Base-by-base conservation (phyloP, 1,284 basidiomycete genomes). In the Trichosporon coremiiforme region DNA sequence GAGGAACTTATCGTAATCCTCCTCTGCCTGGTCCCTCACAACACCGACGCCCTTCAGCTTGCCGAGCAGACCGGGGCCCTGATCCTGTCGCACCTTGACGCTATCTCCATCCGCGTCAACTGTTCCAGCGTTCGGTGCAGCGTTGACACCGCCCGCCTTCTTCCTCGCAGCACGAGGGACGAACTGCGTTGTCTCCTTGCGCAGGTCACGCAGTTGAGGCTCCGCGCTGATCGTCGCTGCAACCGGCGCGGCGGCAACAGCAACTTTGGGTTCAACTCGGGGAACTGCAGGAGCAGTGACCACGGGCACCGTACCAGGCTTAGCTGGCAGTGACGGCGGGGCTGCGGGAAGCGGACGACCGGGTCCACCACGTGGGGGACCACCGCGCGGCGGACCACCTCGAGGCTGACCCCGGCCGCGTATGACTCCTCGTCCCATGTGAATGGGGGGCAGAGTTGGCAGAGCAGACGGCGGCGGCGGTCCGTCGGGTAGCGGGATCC, bases 131-230 rank as follows among this genome's bases (percentile, higher is more conserved):
- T 76, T 77, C 5, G 83, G 81, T 0, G 82, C 77, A 13, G 82
- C 79, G 57, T 81, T 80, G 67, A 83, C 75, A 7, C 50, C 57
- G 4, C 70, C 70, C 4, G 65, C 65, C 67, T 79, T 77, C 68
- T 81, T 81, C 73, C 82, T 83, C 12, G 85, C 76, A 1, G 82
- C 84, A 15, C 83, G 74, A 0, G 94, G 94, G 1, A 96, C 89
- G 77, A 98, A 97, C 0, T 91, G 88, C 0, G 93, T 95, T 7
- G 91, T 89, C 80, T 98, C 94, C 81, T 93, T 94, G 84, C 94
- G 93, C 74, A 97, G 86, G 80, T 98, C 92, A 25, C 94, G 90
- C 62, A 98, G 82, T 77, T 93, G 87, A 1, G 95, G 93, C 64
- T 86, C 93, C 0, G 93, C 93, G 17, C 88, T 90, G 68, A 96